Conservation (phyloP, 352 stramenopile genomes). For the Globisporangium radiosum region DNA sequence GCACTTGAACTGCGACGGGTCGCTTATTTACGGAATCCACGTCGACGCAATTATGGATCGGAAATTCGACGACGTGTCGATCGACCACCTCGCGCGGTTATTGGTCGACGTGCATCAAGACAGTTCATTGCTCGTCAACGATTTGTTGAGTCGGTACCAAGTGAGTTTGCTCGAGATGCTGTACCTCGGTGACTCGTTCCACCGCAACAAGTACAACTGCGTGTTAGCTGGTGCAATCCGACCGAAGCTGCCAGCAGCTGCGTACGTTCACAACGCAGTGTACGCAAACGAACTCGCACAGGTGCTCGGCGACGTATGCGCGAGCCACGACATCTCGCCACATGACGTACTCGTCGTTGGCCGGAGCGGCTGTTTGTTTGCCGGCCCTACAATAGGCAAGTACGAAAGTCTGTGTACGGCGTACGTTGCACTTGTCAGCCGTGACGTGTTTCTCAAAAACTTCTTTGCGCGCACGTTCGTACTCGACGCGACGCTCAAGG, state of each 20-base stretch:
- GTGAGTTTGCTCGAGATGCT: slow-evolving; percentile 93
- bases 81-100: slow-evolving; percentile 94
- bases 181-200: slow-evolving; percentile 92
- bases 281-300: slow-evolving; percentile 97
- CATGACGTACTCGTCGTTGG: slow-evolving; percentile 95
- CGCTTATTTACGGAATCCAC: slow-evolving; percentile 80
- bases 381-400: slow-evolving; percentile 92
- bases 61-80: slow-evolving; percentile 93
- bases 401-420: slow-evolving; percentile 94
- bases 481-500: slow-evolving; percentile 93
- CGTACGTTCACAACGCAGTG: slow-evolving; percentile 92
- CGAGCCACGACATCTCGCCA: slow-evolving; percentile 91
- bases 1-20: slow-evolving; percentile 73
- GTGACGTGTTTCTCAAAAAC: slow-evolving; percentile 97
- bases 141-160: slow-evolving; percentile 94
- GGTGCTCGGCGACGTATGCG: slow-evolving; percentile 91
- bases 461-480: slow-evolving; percentile 97
- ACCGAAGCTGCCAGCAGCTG: slow-evolving; percentile 91
- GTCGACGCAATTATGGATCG: slow-evolving; percentile 97
- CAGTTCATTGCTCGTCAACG: slow-evolving; percentile 94
- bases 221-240: slow-evolving; percentile 96
- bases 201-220: slow-evolving; percentile 97
- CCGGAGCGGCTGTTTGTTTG: slow-evolving; percentile 90
- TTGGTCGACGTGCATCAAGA: slow-evolving; percentile 97
- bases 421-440: slow-evolving; percentile 94